Base-by-base conservation (phyloP, 2,329 filamentous ascomycete species). In the Ophiostoma piceae region DNA sequence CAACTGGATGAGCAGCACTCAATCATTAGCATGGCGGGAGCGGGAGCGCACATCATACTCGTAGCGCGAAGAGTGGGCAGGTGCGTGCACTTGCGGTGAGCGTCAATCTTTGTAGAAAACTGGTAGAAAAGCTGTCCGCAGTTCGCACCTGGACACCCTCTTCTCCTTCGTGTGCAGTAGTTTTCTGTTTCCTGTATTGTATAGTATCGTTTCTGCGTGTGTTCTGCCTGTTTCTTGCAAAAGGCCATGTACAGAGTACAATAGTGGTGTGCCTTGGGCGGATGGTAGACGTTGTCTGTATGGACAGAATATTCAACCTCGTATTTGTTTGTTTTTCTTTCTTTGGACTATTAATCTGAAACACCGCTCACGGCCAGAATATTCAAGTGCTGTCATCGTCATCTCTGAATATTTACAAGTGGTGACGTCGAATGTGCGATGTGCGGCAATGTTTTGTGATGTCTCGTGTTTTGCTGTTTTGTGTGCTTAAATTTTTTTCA, bases 31-130 rank as follows among this genome's bases (percentile, higher is more conserved):
- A 22, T 11, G 57, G 57, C 57, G 57, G 57, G 57, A 62, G 54
- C 54, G 54, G n/a, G 26, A 54, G 16, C 43, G 43, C 5, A 16
- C n/a, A 57, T 14, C n/a, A 57, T 57, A 35, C 35, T 35, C 35
- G 35, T 35, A 57, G 51, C 26, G n/a, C n/a, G 26, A 22, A 57
- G 51, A 57, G 51, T 57, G 51, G 26, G 22, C 22, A 22, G 54
- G 54, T 62, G 57, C 57, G 57, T 62, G 57, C 57, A 62, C 26
- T 62, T 62, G 57, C 57, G 57, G 57, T 62, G 57, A 57, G 51
- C n/a, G 29, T 57, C 26, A 29, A 29, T 29, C 1, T 29, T 2
- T 29, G 26, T 29, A 2, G 26, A 29, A 29, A 29, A 29, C 26
- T 29, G 26, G 26, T 29, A 29, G 26, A 29, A 29, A 29, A 35